phyloP scores from a whole-genome alignment of 2,329 filamentous ascomycete species.

The Neopestalotiopsis rosae region DNA sequence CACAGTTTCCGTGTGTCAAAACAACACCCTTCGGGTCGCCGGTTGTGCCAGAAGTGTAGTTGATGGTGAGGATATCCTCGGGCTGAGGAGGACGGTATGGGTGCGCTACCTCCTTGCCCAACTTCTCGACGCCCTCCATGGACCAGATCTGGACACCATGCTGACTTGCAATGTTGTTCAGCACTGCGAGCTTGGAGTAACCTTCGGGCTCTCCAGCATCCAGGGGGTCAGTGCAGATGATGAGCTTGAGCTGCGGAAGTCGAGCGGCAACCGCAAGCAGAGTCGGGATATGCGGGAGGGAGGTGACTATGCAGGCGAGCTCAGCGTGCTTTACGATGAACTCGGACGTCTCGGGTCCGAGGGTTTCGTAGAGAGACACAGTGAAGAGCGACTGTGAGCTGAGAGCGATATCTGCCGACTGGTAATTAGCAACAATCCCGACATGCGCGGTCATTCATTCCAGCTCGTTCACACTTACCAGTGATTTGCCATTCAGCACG shows the following conservation, averaged over 20 bases:
- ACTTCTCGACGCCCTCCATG: conserved; percentile 78
- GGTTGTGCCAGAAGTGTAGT: conserved; percentile 88
- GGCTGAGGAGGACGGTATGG: conserved; percentile 74
- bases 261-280: conserved; percentile 81
- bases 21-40: conserved; percentile 84
- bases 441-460: neutral
- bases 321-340: conserved; percentile 94
- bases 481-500: conserved; percentile 88
- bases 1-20: conserved; percentile 80
- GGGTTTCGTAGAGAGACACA: conserved; percentile 94
- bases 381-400: conserved; percentile 87
- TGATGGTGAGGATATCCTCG: conserved; percentile 85
- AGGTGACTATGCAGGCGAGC: conserved; percentile 76
- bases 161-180: conserved; percentile 76
- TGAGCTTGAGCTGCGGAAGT: conserved; percentile 81
- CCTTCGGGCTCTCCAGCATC: conserved; percentile 78
- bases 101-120: conserved; percentile 74
- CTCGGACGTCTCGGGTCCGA: conserved; percentile 89
- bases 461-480: conserved; percentile 50
- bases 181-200: conserved; percentile 77
- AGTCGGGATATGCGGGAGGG: conserved; percentile 79
- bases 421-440: conserved; percentile 20
- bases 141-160: conserved; percentile 80
- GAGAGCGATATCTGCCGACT: conserved; percentile 74
- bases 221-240: conserved; percentile 84